phyloP scores from a whole-genome alignment of 2,329 filamentous ascomycete genomes.

The Chaetomiaceae sp. region DNA sequence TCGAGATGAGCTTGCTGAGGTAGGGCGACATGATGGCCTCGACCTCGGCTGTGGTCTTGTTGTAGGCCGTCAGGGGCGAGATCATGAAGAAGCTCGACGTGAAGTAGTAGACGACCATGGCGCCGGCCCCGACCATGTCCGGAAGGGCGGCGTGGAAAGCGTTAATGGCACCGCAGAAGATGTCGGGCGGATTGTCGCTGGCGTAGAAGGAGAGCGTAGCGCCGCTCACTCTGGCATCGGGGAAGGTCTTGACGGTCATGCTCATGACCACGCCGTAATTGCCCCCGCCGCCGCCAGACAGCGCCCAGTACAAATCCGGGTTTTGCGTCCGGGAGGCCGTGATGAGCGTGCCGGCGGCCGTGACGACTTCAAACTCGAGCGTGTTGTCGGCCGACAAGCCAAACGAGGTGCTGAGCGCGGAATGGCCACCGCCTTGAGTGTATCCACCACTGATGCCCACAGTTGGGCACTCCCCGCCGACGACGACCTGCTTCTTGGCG shows the following conservation, averaged over 20 bases:
- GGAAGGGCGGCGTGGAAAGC: conserved; percentile 41
- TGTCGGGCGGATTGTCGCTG: conserved; percentile 39
- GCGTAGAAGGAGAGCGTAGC: conserved; percentile 30
- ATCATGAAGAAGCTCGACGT: conserved; percentile 38
- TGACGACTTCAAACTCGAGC: conserved; percentile 43
- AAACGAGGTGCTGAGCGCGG: conserved; percentile 43
- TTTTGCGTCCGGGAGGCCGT: conserved; percentile 37
- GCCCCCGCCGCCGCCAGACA: conserved; percentile 38
- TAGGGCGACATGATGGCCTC: conserved; percentile 42
- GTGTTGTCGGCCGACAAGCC: conserved; percentile 44
- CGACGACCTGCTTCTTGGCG: conserved; percentile 39
- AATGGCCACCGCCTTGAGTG: conserved; percentile 47
- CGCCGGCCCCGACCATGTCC: conserved; percentile 43
- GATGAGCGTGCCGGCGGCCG: conserved; percentile 36
- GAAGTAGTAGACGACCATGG: conserved; percentile 35
- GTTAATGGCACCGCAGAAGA: conserved; percentile 46
- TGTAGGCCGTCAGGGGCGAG: conserved; percentile 41
- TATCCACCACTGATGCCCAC: conserved; percentile 46
- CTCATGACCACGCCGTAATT: conserved; percentile 32
- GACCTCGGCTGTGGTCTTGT: conserved; percentile 38
- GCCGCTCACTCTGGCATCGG: conserved; percentile 19
- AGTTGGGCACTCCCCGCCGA: conserved; percentile 48
- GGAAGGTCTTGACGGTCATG: conserved; percentile 24
- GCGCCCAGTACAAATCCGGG: conserved; percentile 44
- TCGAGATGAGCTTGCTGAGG: conserved; percentile 32